These are phyloP conservation scores for Alternaria consortialis DNA, from an alignment of 2,329 filamentous ascomycete genomes.

Conservation along the genomic window DNA sequence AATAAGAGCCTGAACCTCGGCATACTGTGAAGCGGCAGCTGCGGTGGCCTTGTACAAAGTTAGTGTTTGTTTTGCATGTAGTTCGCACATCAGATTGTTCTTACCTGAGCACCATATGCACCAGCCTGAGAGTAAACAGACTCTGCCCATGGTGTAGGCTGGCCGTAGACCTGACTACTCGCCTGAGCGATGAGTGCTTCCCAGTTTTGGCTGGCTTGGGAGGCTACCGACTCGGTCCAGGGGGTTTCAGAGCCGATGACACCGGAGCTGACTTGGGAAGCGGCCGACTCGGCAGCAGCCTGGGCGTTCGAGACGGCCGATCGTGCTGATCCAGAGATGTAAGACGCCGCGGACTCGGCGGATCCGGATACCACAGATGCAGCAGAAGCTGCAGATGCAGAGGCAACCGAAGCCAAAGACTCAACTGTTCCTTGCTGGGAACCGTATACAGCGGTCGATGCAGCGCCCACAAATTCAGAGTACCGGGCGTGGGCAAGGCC, in stretches of 20 bases:
- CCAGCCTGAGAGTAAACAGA: conserved; percentile 62
- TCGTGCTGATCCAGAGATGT: conserved; percentile 39
- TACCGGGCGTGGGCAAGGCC: conserved; percentile 83
- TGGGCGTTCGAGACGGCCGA: conserved; percentile 58
- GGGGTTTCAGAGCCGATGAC: conserved; percentile 60
- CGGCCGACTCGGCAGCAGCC: conserved; percentile 57
- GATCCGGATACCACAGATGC: conserved; percentile 57
- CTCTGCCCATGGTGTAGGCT: conserved; percentile 63
- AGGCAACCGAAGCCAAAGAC: conserved; percentile 49
- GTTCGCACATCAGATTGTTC: neutral
- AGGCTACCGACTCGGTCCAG: conserved; percentile 63
- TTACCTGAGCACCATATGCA: conserved; percentile 64
- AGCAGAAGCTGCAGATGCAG: conserved; percentile 51
- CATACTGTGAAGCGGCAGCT: conserved; percentile 70
- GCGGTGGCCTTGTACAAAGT: conserved; percentile 59
- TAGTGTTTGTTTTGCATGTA: neutral
- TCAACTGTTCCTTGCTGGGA: conserved; percentile 49
- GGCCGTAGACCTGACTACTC: conserved; percentile 75
- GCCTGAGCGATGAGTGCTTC: conserved; percentile 70
- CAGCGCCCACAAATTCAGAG: conserved; percentile 75
- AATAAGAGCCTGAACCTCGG: conserved; percentile 74
- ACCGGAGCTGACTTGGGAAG: conserved; percentile 57
- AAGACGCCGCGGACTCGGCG: conserved; percentile 62
- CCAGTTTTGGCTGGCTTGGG: conserved; percentile 69
- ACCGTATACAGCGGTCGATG: conserved; percentile 73